A percentile compares a stretch with the other conserved stretches of the same genome.
These are phyloP conservation scores for Phialemoniopsis sp. DNA, from an alignment of 2,329 filamentous ascomycete genomes.

Conservation along the genomic window DNA sequence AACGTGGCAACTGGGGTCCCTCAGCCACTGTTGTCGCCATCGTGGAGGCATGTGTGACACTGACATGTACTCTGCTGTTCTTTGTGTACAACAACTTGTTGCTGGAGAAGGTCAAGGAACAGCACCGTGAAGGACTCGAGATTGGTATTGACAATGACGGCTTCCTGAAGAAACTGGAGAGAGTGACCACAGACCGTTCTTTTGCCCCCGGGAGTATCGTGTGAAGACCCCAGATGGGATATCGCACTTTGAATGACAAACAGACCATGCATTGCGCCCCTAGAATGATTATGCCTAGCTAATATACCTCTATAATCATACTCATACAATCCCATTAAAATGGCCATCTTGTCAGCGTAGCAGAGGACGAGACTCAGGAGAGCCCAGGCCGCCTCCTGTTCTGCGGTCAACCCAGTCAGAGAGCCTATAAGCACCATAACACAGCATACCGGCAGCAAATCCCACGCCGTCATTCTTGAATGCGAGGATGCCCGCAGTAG, in stretches of 20 bases:
- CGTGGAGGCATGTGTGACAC: conserved; percentile 24
- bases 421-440: conserved; percentile 63
- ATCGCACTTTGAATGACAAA: too few species aligned
- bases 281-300: not conserved
- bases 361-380: conserved; percentile 24
- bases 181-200: conserved; percentile 8
- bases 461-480: conserved; percentile 90
- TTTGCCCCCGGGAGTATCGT: conserved; percentile 19
- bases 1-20: conserved; percentile 36
- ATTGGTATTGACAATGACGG: conserved; percentile 1
- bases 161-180: conserved; percentile 1
- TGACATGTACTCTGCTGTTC: conserved; percentile 19
- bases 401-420: conserved; percentile 29
- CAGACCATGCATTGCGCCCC: too few species aligned
- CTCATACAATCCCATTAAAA: not conserved
- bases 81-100: conserved; percentile 23
- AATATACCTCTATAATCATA: not conserved
- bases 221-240: conserved; percentile 2
- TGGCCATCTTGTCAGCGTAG: conserved; percentile 1
- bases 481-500: conserved; percentile 74
- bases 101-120: conserved; percentile 21
- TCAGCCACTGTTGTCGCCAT: conserved; percentile 34
- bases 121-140: conserved; percentile 13
- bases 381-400: conserved; percentile 2
- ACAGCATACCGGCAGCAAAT: conserved; percentile 76